Percentiles rank a stretch among this genome's conserved stretches.
Evolutionary conservation across 78 protist genomes (phyloP).

Genomic region (Emiliania huxleyi): DNA sequence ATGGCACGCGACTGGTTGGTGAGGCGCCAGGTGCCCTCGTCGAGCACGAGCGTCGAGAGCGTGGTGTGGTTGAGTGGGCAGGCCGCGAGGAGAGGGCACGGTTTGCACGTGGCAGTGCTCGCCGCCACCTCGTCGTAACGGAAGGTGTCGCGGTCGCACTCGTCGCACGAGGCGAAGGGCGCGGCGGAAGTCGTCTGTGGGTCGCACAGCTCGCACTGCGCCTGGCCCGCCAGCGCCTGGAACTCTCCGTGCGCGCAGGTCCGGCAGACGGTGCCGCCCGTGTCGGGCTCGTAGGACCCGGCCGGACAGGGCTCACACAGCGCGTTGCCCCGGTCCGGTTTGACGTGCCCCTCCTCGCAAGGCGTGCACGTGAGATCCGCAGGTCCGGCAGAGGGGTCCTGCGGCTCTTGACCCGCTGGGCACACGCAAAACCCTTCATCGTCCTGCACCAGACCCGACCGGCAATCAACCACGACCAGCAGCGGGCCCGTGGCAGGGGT

Average conservation of each 20-base stretch:
- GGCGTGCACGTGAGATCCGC: too few relatives aligned
- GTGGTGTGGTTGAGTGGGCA: neutral
- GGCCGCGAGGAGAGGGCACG: neutral
- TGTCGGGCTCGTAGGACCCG: neutral
- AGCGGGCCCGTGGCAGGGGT: too few relatives aligned
- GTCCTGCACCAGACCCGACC: too few relatives aligned
- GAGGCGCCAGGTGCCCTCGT: neutral
- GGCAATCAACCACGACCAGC: too few relatives aligned
- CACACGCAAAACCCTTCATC: too few relatives aligned
- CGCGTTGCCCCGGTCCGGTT: neutral
- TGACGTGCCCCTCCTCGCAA: neutral
- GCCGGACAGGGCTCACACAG: neutral
- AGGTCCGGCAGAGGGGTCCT: too few relatives aligned
- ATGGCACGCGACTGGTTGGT: neutral
- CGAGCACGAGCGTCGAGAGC: neutral
- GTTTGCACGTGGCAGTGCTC: neutral
- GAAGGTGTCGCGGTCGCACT: neutral
- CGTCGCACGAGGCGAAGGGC: neutral
- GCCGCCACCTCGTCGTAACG: neutral
- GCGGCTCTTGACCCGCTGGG: too few relatives aligned
- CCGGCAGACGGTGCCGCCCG: neutral
- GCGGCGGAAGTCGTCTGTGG: neutral
- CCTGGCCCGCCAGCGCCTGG: neutral
- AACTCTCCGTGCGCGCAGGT: neutral
- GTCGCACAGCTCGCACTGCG: neutral